Evolutionary conservation across 345 rosid genomes (phyloP), one percentile per base, ranked within the genome.

Genomic region (Gossypium arboreum): DNA sequence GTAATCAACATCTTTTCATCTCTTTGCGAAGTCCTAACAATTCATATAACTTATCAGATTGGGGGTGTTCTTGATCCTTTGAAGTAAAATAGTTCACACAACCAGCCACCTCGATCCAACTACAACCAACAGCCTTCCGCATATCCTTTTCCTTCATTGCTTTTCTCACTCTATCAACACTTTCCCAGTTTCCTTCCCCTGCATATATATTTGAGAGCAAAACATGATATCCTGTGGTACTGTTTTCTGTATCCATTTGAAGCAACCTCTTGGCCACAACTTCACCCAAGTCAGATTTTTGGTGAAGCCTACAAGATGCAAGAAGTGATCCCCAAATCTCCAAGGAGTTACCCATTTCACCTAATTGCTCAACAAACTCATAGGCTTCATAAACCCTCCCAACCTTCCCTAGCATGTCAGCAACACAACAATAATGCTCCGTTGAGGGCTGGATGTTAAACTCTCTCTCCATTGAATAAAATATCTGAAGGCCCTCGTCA

Each of bases 291-390:
- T 89, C 92, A 75, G 80, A 75, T 75, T 84, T 80, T 71, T 86
- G 86, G 65, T 92, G 91, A 68, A 89, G 77, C 81, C 89, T 88
- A 80, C 98, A 94, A 71, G 97, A 85, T 15, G 90, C 92, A 58
- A 92, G 93, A 67, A 94, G 73, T 60, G 98, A 90, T 60, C 93
- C 98, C 97, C 97, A 92, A 60, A 92, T 84, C 86, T 90, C 94
- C 80, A 83, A 61, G 44, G 83, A 77, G 71, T 87, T 84, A 22
- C 92, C 97, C 65, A 84, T 82, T 78, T 90, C 92, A 69, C 93
- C 94, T 80, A 92, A 80, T 68, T 78, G 87, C 72, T 81, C 71
- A 54, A 94, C 85, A 80, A 90, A 94, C 75, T 92, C 87, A 27
- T 81, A 88, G n/a, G 98, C 98, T 82, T 94, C 94, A 48, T 71